Evolutionary conservation across 176 grass and related monocot genomes (phyloP).

Genomic region (Carex cristatella): DNA sequence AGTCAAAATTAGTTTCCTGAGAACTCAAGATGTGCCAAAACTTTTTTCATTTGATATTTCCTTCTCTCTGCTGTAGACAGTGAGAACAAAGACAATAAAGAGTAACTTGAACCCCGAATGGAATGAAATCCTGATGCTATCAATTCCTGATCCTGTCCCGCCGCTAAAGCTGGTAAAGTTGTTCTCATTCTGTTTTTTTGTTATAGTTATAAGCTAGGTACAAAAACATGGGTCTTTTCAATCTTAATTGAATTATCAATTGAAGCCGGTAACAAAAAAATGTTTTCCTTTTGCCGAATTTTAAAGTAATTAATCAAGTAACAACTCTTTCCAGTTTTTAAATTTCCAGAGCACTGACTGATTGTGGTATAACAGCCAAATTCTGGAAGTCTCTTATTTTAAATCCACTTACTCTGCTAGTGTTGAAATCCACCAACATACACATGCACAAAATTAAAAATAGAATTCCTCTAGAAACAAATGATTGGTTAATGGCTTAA

Average conservation of each 20-base stretch:
- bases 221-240: neutral
- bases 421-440: neutral
- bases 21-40: neutral
- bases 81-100: slow-evolving; percentile 94
- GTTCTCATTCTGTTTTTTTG: neutral
- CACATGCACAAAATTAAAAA: neutral
- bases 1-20: neutral
- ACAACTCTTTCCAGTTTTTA: neutral
- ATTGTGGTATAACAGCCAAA: neutral
- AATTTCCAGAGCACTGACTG: neutral
- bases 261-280: neutral
- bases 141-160: slow-evolving; percentile 70
- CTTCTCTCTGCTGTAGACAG: slow-evolving; percentile 49
- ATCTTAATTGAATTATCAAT: neutral
- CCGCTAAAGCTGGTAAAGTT: slow-evolving; percentile 59
- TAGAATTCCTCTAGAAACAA: neutral
- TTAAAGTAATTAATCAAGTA: neutral
- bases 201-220: neutral
- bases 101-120: slow-evolving; percentile 84
- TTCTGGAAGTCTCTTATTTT: neutral
- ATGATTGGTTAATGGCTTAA: neutral
- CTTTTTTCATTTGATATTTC: neutral
- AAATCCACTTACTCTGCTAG: neutral
- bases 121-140: slow-evolving; percentile 85
- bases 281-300: neutral